Percentiles rank a stretch among this genome's conserved stretches.
Conservation (phyloP, 192 early-diverging fungal genomes). For the Backusella parvicylindrica region DNA sequence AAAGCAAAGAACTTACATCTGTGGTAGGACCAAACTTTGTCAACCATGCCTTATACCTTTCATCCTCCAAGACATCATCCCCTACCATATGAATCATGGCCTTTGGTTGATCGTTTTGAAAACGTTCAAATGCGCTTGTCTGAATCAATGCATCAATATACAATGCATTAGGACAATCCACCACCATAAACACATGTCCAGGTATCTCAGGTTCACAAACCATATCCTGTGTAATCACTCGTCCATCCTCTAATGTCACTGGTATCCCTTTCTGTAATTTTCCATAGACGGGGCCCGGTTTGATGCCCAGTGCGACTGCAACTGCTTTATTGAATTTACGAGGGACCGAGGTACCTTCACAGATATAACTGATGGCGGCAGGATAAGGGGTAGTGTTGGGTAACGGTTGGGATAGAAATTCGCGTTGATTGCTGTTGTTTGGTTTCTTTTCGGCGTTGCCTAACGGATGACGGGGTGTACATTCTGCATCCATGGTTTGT, state of each 20-base stretch:
- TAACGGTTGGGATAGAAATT: constrained; percentile 19
- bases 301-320: constrained; percentile 64
- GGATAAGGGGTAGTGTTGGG: constrained; percentile 49
- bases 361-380: constrained; percentile 66
- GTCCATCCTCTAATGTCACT: constrained; percentile 58
- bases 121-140: constrained; percentile 40
- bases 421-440: background rate
- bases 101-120: constrained; percentile 17
- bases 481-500: constrained; percentile 21
- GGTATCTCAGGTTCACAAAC: constrained; percentile 38
- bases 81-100: constrained; percentile 71
- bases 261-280: constrained; percentile 59
- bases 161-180: constrained; percentile 59
- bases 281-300: constrained; percentile 60
- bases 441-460: background rate
- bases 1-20: constrained; percentile 48
- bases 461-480: constrained; percentile 9
- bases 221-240: constrained; percentile 67
- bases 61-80: constrained; percentile 57
- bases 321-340: constrained; percentile 78
- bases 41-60: constrained; percentile 73
- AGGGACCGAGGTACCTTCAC: constrained; percentile 64
- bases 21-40: constrained; percentile 62
- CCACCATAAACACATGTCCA: constrained; percentile 55
- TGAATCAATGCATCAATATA: constrained; percentile 52